phyloP scores from a whole-genome alignment of 2,329 filamentous ascomycete genomes.

The Colletotrichum gigasporum region DNA sequence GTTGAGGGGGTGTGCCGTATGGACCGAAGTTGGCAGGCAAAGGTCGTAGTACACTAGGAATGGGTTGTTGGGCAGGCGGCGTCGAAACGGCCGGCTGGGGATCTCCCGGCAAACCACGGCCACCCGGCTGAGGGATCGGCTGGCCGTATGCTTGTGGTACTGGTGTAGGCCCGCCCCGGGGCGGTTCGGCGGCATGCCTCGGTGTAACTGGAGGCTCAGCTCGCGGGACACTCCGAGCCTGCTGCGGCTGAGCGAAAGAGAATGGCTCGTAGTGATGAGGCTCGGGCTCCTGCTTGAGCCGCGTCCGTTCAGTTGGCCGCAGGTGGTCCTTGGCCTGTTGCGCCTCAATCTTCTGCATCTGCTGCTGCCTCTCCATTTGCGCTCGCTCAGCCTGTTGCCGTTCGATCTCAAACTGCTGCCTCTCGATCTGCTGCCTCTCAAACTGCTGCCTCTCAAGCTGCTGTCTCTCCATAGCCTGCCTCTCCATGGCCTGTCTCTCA shows the following conservation, averaged over 20 bases:
- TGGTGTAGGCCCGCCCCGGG: slow-evolving; percentile 43
- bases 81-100: slow-evolving; percentile 42
- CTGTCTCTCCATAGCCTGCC: slow-evolving; percentile 14
- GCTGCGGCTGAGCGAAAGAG: slow-evolving; percentile 48
- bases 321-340: slow-evolving; percentile 42
- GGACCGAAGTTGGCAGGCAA: slow-evolving; percentile 43
- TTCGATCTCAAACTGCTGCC: slow-evolving; percentile 14
- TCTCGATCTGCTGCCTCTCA: slow-evolving; percentile 24
- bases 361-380: slow-evolving; percentile 20
- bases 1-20: slow-evolving; percentile 41
- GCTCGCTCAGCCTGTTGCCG: not conserved
- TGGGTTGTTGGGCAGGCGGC: slow-evolving; percentile 35
- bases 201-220: slow-evolving; percentile 51
- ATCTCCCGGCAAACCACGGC: slow-evolving; percentile 52
- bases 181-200: slow-evolving; percentile 52
- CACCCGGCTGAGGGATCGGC: slow-evolving; percentile 50
- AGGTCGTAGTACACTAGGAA: slow-evolving; percentile 36
- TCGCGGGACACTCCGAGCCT: slow-evolving; percentile 46
- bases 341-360: slow-evolving; percentile 36
- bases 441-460: slow-evolving; percentile 34
- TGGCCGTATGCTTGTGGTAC: slow-evolving; percentile 47
- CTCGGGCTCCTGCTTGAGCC: slow-evolving; percentile 62
- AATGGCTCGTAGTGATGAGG: slow-evolving; percentile 57
- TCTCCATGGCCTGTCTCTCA: slow-evolving; percentile 29
- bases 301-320: slow-evolving; percentile 36